Evolutionary conservation across 306 rosid species (phyloP).

Genomic region (Cucurbita moschata): DNA sequence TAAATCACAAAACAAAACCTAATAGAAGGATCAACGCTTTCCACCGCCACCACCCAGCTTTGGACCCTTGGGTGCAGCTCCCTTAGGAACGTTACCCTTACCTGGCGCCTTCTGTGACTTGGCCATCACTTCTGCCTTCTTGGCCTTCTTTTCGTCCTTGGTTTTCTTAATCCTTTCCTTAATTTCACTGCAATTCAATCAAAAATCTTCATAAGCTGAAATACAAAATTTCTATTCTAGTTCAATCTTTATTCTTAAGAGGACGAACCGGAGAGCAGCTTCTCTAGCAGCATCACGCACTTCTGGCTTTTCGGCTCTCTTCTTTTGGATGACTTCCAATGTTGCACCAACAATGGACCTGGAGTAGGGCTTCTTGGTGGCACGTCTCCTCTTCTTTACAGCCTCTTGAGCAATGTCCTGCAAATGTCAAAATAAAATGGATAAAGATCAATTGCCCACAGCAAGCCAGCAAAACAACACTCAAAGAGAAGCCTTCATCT

Average conservation of each 20-base stretch:
- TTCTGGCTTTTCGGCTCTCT: constrained; percentile 52
- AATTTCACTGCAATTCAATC: constrained; percentile 39
- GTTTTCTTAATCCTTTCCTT: constrained; percentile 82
- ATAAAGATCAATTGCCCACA: not conserved
- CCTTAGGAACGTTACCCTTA: constrained; percentile 43
- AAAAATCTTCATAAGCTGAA: not conserved
- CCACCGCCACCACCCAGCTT: constrained; percentile 89
- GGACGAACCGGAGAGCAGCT: constrained; percentile 53
- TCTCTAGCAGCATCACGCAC: constrained; percentile 77
- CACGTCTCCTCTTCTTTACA: constrained; percentile 59
- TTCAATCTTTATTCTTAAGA: not conserved
- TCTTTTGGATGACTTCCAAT: constrained; percentile 58
- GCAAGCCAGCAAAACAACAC: not conserved
- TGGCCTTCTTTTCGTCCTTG: constrained; percentile 83
- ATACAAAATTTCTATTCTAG: not conserved
- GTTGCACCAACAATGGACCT: constrained; percentile 23
- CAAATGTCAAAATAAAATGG: not conserved
- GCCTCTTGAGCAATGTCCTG: constrained; percentile 73
- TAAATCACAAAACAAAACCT: constrained; percentile 1
- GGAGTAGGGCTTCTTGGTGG: constrained; percentile 58
- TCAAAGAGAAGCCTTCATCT: not conserved
- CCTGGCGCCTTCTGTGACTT: constrained; percentile 46
- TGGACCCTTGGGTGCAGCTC: constrained; percentile 61
- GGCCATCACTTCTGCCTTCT: constrained; percentile 54
- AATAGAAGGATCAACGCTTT: constrained; percentile 36